Evolutionary conservation across 2,329 filamentous ascomycete species (phyloP).

Genomic region (Penicillium capsulatum): DNA sequence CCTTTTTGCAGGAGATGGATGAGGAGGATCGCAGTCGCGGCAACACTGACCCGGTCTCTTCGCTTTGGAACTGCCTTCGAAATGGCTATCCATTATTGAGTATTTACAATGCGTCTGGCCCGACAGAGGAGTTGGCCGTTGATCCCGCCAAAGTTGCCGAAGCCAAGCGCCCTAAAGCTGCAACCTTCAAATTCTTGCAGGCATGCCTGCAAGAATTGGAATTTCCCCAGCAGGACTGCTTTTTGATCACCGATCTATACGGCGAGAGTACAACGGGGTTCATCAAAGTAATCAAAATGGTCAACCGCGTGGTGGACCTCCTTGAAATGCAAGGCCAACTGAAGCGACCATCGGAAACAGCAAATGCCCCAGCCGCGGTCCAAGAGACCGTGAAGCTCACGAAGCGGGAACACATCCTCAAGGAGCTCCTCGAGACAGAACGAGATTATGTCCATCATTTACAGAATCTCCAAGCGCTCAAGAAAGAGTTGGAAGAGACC

Average conservation of each 20-base stretch:
- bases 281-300: constrained; percentile 91
- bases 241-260: constrained; percentile 86
- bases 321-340: constrained; percentile 75
- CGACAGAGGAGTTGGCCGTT: constrained; percentile 63
- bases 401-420: constrained; percentile 81
- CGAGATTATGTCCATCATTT: constrained; percentile 97
- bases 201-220: constrained; percentile 79
- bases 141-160: constrained; percentile 62
- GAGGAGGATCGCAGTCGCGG: constrained; percentile 61
- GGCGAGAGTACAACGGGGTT: constrained; percentile 95
- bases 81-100: constrained; percentile 78
- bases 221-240: constrained; percentile 76
- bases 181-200: constrained; percentile 88
- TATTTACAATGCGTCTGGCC: constrained; percentile 82
- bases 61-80: constrained; percentile 82
- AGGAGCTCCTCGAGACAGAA: constrained; percentile 90
- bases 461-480: constrained; percentile 87
- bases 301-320: constrained; percentile 86
- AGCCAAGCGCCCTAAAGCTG: constrained; percentile 75
- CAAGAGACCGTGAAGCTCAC: constrained; percentile 55
- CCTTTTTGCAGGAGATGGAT: constrained; percentile 67
- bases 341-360: constrained; percentile 55
- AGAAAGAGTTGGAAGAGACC: constrained; percentile 82
- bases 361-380: constrained; percentile 45
- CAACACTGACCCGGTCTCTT: constrained; percentile 75